These are phyloP conservation scores for Aspergillus ochraceoroseus DNA, from an alignment of 2,329 filamentous ascomycete species.

Conservation along the genomic window DNA sequence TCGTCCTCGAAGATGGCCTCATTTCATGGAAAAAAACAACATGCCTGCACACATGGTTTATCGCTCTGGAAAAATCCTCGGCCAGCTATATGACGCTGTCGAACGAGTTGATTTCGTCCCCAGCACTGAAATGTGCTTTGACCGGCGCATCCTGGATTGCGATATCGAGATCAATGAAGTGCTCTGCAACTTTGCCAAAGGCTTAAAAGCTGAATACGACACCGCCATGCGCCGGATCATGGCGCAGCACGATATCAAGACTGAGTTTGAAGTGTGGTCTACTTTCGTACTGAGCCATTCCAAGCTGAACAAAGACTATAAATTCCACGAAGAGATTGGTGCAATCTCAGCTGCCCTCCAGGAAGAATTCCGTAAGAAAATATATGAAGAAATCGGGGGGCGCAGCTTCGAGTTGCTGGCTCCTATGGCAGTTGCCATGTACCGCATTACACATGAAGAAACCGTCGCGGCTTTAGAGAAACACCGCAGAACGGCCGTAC, in stretches of 20 bases:
- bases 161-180: constrained; percentile 55
- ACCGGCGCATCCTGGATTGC: constrained; percentile 62
- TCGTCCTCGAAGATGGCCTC: constrained; percentile 64
- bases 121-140: constrained; percentile 67
- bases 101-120: constrained; percentile 65
- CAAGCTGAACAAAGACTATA: constrained; percentile 70
- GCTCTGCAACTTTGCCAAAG: constrained; percentile 55
- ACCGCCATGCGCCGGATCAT: constrained; percentile 70
- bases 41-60: constrained; percentile 52
- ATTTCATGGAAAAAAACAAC: constrained; percentile 74
- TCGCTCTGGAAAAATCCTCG: constrained; percentile 65
- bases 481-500: constrained; percentile 31
- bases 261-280: constrained; percentile 89
- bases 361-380: constrained; percentile 62
- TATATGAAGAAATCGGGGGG: constrained; percentile 61
- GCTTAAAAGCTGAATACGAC: constrained; percentile 75
- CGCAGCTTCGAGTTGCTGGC: constrained; percentile 56
- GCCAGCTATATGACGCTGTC: constrained; percentile 76
- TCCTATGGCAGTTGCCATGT: constrained; percentile 80
- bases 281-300: constrained; percentile 76
- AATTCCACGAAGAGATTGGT: constrained; percentile 77
- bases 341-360: constrained; percentile 62
- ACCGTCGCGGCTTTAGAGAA: constrained; percentile 56
- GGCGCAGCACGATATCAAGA: constrained; percentile 74
- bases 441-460: constrained; percentile 71